These are phyloP conservation scores for Penicillium sp. DNA, from an alignment of 2,329 filamentous ascomycete species.

Conservation along the genomic window DNA sequence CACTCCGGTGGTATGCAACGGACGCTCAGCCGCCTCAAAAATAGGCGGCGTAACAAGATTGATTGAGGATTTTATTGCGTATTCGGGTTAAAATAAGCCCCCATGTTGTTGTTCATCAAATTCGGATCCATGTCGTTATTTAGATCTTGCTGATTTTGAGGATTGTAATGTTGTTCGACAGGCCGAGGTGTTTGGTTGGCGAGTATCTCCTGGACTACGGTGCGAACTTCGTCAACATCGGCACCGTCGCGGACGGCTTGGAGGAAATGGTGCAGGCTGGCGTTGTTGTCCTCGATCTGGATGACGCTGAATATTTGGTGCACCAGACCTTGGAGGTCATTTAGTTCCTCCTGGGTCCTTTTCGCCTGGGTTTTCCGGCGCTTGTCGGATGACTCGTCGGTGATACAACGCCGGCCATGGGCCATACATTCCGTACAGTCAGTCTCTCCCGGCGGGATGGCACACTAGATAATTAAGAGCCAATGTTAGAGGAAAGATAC, in stretches of 20 bases:
- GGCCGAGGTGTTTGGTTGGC: not conserved
- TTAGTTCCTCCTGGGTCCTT: conserved; percentile 35
- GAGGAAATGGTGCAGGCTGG: conserved; percentile 29
- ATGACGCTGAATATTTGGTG: conserved; percentile 33
- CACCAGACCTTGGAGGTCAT: conserved; percentile 30
- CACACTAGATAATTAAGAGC: conserved; percentile 31
- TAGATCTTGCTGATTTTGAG: not conserved
- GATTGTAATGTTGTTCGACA: not conserved
- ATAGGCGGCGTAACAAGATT: not conserved
- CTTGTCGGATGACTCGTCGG: conserved; percentile 40
- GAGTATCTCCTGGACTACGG: conserved; percentile 7
- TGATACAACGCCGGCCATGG: conserved; percentile 38
- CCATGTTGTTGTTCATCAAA: conserved; percentile 10
- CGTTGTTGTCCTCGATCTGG: conserved; percentile 28
- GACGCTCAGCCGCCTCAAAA: not conserved
- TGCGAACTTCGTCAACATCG: conserved; percentile 20
- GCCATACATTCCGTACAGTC: conserved; percentile 40
- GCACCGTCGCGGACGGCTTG: conserved; percentile 32
- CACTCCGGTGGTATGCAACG: conserved; percentile 22
- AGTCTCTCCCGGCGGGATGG: conserved; percentile 32
- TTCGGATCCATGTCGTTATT: conserved; percentile 6
- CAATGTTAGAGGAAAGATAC: conserved; percentile 11
- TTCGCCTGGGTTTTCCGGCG: conserved; percentile 40
- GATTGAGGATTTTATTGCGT: not conserved
- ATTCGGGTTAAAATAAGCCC: conserved; percentile 9